phyloP scores from a whole-genome alignment of 345 rosid species.

The Schrenkiella parvula region DNA sequence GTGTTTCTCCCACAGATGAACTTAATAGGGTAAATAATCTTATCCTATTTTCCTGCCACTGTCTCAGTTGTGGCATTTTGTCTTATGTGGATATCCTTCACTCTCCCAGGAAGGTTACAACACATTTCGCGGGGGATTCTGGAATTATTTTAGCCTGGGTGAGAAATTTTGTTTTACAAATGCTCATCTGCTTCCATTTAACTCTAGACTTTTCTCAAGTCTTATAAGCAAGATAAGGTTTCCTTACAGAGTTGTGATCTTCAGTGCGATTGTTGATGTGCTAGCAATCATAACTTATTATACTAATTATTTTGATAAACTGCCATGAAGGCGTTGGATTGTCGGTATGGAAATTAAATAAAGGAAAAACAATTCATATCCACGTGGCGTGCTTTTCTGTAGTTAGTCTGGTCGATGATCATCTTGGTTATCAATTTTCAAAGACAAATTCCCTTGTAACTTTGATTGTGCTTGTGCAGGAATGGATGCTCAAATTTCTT shows the following conservation, averaged over 20 bases:
- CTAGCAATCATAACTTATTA: too few relatives aligned
- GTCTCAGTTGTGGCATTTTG: background rate
- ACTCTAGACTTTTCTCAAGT: background rate
- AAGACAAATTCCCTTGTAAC: background rate
- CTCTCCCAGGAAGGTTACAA: conserved; percentile 72
- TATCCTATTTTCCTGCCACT: background rate
- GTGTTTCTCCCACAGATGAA: conserved; percentile 69
- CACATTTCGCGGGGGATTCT: conserved; percentile 95
- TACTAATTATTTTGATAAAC: background rate
- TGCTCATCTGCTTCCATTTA: background rate
- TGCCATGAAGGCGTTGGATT: background rate
- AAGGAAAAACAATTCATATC: background rate
- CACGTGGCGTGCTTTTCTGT: background rate
- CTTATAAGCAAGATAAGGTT: background rate
- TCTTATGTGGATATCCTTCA: conserved; percentile 7
- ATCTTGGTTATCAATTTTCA: background rate
- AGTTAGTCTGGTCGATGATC: background rate
- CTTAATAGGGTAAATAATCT: conserved; percentile 46
- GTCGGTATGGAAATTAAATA: background rate
- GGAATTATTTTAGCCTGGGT: conserved; percentile 99
- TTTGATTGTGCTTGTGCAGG: conserved; percentile 42
- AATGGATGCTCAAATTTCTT: conserved; percentile 96
- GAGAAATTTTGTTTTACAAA: conserved; percentile 21
- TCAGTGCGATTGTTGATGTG: background rate
- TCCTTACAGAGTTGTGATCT: background rate